phyloP scores from a whole-genome alignment of 495 filamentous ascomycete genomes.

The Collariella sp. region DNA sequence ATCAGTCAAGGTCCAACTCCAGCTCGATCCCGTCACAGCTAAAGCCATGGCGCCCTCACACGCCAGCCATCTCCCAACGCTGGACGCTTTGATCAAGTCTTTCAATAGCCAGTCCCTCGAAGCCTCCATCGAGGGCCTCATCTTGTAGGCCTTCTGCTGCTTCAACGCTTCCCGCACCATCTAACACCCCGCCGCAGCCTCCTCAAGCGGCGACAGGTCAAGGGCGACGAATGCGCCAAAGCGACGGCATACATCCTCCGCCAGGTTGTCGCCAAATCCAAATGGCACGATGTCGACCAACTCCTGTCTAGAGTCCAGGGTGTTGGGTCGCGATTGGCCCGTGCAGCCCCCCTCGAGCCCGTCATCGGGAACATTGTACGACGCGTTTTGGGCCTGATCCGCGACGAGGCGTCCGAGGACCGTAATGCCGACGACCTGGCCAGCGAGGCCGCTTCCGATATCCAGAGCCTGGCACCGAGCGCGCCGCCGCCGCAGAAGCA shows the following conservation, averaged over 20 bases:
- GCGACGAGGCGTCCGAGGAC: constrained; percentile 81
- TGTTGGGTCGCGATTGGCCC: constrained; percentile 62
- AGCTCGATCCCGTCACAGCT: not conserved
- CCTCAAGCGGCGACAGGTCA: constrained; percentile 82
- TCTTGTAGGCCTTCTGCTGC: not conserved
- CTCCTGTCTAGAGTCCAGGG: constrained; percentile 69
- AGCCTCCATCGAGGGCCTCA: too few relatives aligned
- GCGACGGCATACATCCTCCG: constrained; percentile 83
- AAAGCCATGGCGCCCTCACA: constrained; percentile 34
- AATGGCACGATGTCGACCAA: constrained; percentile 61
- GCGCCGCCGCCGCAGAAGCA: constrained; percentile 30
- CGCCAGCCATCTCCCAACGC: constrained; percentile 51
- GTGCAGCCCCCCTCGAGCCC: constrained; percentile 79
- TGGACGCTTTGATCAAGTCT: constrained; percentile 68
- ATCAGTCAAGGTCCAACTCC: not conserved
- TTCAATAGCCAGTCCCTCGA: constrained; percentile 55
- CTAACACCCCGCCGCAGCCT: constrained; percentile 45
- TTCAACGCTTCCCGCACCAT: not conserved
- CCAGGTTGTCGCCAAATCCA: constrained; percentile 66
- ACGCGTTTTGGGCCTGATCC: constrained; percentile 79
- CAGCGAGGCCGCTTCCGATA: constrained; percentile 29
- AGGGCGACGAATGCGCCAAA: constrained; percentile 75
- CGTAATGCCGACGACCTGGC: constrained; percentile 55
- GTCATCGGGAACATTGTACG: constrained; percentile 90
- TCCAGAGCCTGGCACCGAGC: constrained; percentile 32